Base-by-base conservation (phyloP, 306 rosid genomes). In the Quercus dentata region DNA sequence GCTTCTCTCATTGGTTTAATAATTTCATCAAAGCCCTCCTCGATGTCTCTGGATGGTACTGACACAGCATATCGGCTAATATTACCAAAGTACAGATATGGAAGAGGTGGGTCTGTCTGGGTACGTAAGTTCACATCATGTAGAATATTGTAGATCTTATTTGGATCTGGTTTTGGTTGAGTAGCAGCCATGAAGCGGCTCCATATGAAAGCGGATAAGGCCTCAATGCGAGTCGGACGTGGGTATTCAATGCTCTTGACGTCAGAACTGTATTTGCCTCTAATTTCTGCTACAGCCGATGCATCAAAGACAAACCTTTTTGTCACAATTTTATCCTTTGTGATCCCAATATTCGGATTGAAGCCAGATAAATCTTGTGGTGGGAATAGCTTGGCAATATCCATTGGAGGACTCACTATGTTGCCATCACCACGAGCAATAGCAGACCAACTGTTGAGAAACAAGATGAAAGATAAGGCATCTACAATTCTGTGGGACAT, bases 401-500 rank as follows among this genome's bases (percentile, higher is more conserved):
- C 76, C 25, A 69, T 55, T 31, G 2, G 10, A 10, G 70, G 81
- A 31, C 55, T 61, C 31, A 18, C 25, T 20, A 2, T 18, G 11
- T 27, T 23, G 46, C 6, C 31, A 14, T 62, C 74, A 1, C 69
- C 71, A 17, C 77, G 71, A 19, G 87, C 8, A 41, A 64, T 14
- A 14, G 81, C 64, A 1, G 81, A 41, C 84, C 87, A 84, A 18
- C 75, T 18, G 10, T 79, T 62, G 20, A 84, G 71, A 12, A 84
- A 84, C 70, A 13, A 64, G 72, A 75, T n/a, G 23, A 31, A 1
- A 19, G 87, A 51, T 51, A 72, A 62, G 17, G 76, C 87, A 31
- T 80, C 84, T 5, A 51, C 76, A 8, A 84, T 15, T 31, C 56
- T 79, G 75, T 84, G 87, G 27, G 79, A 79, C 64, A 84, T 35